Percentiles rank a stretch among this genome's conserved stretches.
Conservation (phyloP, 306 rosid genomes). For the cucumber (Cucumis sativus) region DNA sequence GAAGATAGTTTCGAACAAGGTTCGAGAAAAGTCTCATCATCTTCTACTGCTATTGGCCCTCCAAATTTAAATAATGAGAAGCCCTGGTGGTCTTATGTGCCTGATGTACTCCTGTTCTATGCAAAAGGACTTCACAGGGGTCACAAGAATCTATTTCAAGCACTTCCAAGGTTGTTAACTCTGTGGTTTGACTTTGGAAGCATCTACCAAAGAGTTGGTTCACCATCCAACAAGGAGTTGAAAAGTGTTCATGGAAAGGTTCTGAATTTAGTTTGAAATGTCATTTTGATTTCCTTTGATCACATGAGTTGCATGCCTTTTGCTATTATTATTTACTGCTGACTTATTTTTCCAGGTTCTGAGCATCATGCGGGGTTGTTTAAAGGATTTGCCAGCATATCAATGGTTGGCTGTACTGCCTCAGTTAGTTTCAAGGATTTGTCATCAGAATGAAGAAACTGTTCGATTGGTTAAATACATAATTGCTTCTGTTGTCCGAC, state of each 20-base stretch:
- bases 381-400: constrained; percentile 80
- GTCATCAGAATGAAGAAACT: constrained; percentile 83
- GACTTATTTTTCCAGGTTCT: constrained; percentile 33
- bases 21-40: constrained; percentile 37
- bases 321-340: constrained; percentile 10
- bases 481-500: constrained; percentile 68
- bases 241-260: constrained; percentile 52
- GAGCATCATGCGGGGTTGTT: constrained; percentile 65
- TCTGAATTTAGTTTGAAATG: constrained; percentile 1
- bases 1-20: constrained; percentile 56
- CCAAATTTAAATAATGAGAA: constrained; percentile 53
- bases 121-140: constrained; percentile 95
- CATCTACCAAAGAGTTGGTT: constrained; percentile 54
- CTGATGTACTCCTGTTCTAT: constrained; percentile 80
- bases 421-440: constrained; percentile 95
- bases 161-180: constrained; percentile 93
- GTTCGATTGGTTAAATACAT: constrained; percentile 71
- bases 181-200: constrained; percentile 96
- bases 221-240: constrained; percentile 47
- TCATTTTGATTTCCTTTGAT: constrained; percentile 13
- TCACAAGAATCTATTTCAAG: constrained; percentile 92
- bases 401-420: constrained; percentile 96
- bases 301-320: constrained; percentile 7
- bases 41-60: constrained; percentile 39
- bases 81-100: constrained; percentile 79